These are phyloP conservation scores for Podila minutissima DNA, from an alignment of 192 early-diverging fungal genomes.

Conservation along the genomic window DNA sequence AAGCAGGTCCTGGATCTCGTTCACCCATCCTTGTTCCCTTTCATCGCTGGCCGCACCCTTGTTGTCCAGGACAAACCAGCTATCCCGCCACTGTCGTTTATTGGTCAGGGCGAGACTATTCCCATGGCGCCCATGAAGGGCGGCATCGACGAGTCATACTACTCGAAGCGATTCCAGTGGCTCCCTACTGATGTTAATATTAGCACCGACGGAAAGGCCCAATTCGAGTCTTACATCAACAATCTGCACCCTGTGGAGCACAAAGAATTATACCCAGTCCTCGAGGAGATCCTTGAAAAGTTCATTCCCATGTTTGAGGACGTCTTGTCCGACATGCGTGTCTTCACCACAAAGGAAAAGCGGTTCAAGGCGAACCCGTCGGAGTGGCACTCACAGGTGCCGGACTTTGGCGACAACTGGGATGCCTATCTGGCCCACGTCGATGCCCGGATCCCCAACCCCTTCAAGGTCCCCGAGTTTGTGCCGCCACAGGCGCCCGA, in stretches of 20 bases:
- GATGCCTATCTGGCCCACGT: slow-evolving; percentile 29
- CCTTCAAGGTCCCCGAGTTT: slow-evolving; percentile 20
- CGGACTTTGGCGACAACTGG: neutral
- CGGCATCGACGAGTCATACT: neutral
- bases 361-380: neutral
- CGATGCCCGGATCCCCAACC: slow-evolving; percentile 34
- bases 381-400: slow-evolving; percentile 8
- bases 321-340: slow-evolving; percentile 32
- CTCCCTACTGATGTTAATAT: slow-evolving; percentile 74
- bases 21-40: slow-evolving; percentile 51
- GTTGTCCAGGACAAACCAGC: slow-evolving; percentile 5
- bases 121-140: neutral
- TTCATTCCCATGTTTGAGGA: slow-evolving; percentile 76
- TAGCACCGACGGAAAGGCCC: slow-evolving; percentile 52
- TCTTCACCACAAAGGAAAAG: neutral
- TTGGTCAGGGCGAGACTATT: neutral
- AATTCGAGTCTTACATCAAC: slow-evolving; percentile 76
- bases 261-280: slow-evolving; percentile 58
- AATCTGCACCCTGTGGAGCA: slow-evolving; percentile 69
- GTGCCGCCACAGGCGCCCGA: slow-evolving; percentile 10
- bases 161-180: slow-evolving; percentile 63
- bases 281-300: slow-evolving; percentile 59
- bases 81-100: neutral
- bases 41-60: slow-evolving; percentile 5
- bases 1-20: slow-evolving; percentile 60